These are phyloP conservation scores for Stachybotrys echinatus DNA, from an alignment of 2,329 filamentous ascomycete species.

Conservation along the genomic window DNA sequence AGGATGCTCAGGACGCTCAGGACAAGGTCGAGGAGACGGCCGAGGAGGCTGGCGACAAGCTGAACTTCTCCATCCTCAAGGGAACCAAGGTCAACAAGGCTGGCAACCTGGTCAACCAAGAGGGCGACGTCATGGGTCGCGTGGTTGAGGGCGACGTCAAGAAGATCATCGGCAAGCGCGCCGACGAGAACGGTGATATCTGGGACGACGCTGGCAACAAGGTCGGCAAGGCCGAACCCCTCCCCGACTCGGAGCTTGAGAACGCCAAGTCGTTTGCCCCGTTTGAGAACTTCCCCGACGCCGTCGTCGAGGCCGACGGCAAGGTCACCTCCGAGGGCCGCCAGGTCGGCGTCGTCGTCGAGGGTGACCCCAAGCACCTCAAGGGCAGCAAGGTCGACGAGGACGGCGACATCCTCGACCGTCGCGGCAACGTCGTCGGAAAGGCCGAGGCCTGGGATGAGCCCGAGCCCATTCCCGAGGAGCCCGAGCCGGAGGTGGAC, in stretches of 20 bases:
- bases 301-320: slow-evolving; percentile 47
- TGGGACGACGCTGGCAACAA: slow-evolving; percentile 66
- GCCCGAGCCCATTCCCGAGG: slow-evolving; percentile 39
- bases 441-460: slow-evolving; percentile 64
- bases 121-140: slow-evolving; percentile 52
- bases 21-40: not conserved
- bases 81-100: slow-evolving; percentile 53
- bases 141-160: slow-evolving; percentile 59
- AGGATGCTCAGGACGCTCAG: slow-evolving; percentile 1
- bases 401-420: slow-evolving; percentile 65
- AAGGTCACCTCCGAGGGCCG: slow-evolving; percentile 44
- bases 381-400: slow-evolving; percentile 62
- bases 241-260: slow-evolving; percentile 46
- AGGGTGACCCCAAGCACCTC: slow-evolving; percentile 59
- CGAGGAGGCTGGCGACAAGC: slow-evolving; percentile 11
- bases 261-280: slow-evolving; percentile 41
- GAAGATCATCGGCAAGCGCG: slow-evolving; percentile 57
- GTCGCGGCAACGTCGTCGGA: slow-evolving; percentile 61
- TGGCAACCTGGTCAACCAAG: slow-evolving; percentile 51
- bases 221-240: slow-evolving; percentile 60
- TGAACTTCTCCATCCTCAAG: slow-evolving; percentile 46
- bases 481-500: slow-evolving; percentile 50
- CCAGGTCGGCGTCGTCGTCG: slow-evolving; percentile 55
- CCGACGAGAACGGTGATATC: slow-evolving; percentile 63
- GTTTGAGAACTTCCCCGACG: slow-evolving; percentile 54